Conservation (phyloP, 345 rosid species). For the Salix udensis region DNA sequence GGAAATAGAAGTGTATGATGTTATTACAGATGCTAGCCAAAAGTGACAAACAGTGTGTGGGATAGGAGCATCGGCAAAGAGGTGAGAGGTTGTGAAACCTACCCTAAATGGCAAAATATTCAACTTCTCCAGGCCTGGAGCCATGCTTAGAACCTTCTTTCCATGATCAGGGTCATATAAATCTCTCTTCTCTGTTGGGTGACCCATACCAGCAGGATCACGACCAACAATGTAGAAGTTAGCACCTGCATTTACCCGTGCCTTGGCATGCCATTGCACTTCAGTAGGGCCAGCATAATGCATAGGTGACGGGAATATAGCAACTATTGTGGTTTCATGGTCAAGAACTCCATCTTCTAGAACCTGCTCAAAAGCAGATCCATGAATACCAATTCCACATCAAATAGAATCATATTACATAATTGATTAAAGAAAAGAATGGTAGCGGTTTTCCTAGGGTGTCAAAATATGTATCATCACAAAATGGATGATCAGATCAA, state of each 20-base stretch:
- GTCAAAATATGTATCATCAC: background rate
- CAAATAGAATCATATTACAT: background rate
- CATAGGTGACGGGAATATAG: conserved; percentile 98
- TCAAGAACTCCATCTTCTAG: conserved; percentile 91
- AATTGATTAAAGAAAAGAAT: background rate
- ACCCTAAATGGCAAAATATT: conserved; percentile 95
- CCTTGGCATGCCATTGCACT: conserved; percentile 99
- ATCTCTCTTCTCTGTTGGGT: conserved; percentile 92
- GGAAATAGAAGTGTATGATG: background rate
- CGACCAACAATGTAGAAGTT: conserved; percentile 97
- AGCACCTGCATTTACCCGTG: conserved; percentile 91
- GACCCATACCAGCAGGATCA: conserved; percentile 99
- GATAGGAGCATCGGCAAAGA: background rate
- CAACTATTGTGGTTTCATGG: conserved; percentile 79
- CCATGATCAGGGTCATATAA: conserved; percentile 96
- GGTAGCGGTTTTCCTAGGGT: background rate
- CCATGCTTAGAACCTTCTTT: conserved; percentile 93
- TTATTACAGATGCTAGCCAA: background rate
- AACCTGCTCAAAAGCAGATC: conserved; percentile 42
- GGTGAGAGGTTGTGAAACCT: conserved; percentile 8
- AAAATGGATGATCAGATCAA: background rate
- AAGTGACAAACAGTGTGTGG: background rate
- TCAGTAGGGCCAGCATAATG: conserved; percentile 99
- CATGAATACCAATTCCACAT: background rate
- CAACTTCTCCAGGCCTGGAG: conserved; percentile 92